Base-by-base conservation (phyloP, 2,329 filamentous ascomycete genomes). In the Fonsecaea nubica region DNA sequence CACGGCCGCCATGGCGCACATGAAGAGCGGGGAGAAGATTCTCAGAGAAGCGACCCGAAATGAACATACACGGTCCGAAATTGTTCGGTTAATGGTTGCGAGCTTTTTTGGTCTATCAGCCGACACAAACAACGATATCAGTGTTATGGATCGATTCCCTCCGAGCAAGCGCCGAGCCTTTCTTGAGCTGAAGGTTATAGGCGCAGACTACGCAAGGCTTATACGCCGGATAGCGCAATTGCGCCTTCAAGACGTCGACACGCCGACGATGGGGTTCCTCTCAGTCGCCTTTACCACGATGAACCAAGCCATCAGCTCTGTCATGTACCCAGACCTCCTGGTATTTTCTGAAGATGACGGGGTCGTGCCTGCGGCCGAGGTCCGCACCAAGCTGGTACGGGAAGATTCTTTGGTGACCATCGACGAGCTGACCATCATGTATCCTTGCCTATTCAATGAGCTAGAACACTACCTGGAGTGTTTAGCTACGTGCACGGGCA, bases 251-350 rank as follows among this genome's bases (percentile, higher is more conserved):
- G 52, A 35, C 10, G 33, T 64, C 40, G 54, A 59, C 12, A 52
- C 63, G 7, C 33, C 32, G 18, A 56, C 48, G 4, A 55, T 54
- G 36, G 56, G 52, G 3, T 55, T 65, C 10, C 48, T 65, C 4
- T 59, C 58, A 0, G 42, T 62, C 13, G 55, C 53, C 25, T 66
- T 54, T 32, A 59, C 40, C 42, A 66, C 42, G 9, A 21, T 66
- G 53, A 66, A 63, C 54, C 64, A 66, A 36, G 64, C 64, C 7
- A 58, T 66, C 55, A 59, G 60, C 45, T 63, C 64, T 10, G 60
- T 48, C 21, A 50, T 66, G 55, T 63, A 66, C 42, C 64, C 64
- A 25, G 64, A 66, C 60, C 6, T 66, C 5, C 40, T 66, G 1
- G 42, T 48, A n/a, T 63, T 63, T 45, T 18, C 15, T 18, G 13